Base-by-base conservation (phyloP, 2,329 filamentous ascomycete genomes). In the Colletotrichum liaoningense region DNA sequence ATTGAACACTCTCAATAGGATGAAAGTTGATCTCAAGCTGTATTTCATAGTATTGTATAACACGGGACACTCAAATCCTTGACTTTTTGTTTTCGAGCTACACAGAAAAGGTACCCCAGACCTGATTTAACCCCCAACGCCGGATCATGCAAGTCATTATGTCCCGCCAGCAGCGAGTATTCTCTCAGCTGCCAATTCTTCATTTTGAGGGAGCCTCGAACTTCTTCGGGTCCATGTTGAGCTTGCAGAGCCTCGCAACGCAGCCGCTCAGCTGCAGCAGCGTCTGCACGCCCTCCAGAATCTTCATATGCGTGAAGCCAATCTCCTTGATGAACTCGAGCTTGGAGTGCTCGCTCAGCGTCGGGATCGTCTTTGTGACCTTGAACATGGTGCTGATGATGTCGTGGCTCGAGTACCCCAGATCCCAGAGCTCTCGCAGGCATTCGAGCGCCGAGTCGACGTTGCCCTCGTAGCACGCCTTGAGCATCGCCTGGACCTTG, bases 301-400 rank as follows among this genome's bases (percentile, higher is more conserved):
- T 96, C 82, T 97, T 95, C 97, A 99, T 99, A 81, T 99, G 97
- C 2, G 97, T 97, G 83, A 98, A 98, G 66, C 97, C 97, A 83
- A 99, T 99, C 85, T 98, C 97, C 85, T 95, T 96, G 85, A 98
- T 97, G 78, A 98, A 99, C 81, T 98, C 96, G 74, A 99, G 87
- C 86, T 98, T 98, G 19, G 95, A 92, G 83, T 98, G 95, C 84
- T 99, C 97, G 77, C 95, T 97, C 69, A 99, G 86, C 1, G 93
- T 95, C 2, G 94, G 94, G 73, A 98, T 95, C 1, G 95, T 97
- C 87, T 98, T 99, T 58, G 97, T 98, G 73, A 99, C 97, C 80
- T 93, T 93, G 88, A 99, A 98, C 97, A 99, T 99, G 74, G 96
- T 99, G 84, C 94, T 97, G 83, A 99, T 97, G 78, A 99, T 98